phyloP scores from a whole-genome alignment of 306 rosid genomes.

The Vigna nakashimae region DNA sequence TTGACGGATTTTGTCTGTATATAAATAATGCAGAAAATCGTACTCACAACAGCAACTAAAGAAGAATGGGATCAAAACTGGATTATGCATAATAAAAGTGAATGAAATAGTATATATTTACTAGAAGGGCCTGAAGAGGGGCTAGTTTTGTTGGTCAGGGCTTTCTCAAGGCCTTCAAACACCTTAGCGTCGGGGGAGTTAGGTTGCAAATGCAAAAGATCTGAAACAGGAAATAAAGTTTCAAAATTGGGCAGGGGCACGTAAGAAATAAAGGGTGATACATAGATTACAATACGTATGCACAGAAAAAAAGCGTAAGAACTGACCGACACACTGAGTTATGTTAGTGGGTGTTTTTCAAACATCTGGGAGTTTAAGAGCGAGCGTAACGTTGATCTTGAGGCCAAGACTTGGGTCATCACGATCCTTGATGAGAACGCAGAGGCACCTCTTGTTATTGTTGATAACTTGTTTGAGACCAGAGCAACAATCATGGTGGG shows the following conservation, averaged over 20 bases:
- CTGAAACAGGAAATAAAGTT: conserved; percentile 44
- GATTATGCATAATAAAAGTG: neutral
- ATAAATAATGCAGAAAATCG: too few relatives aligned
- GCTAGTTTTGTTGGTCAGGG: conserved; percentile 15
- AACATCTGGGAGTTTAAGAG: conserved; percentile 59
- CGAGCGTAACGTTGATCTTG: conserved; percentile 63
- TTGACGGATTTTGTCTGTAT: too few relatives aligned
- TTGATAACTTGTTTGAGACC: conserved; percentile 60
- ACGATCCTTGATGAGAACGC: conserved; percentile 70
- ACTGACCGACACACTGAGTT: conserved; percentile 64
- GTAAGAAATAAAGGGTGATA: neutral
- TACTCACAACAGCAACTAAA: too few relatives aligned
- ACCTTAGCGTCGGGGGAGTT: conserved; percentile 65
- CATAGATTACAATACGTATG: neutral
- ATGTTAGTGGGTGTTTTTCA: conserved; percentile 64
- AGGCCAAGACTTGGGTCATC: conserved; percentile 80
- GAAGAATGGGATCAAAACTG: neutral
- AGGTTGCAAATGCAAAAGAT: conserved; percentile 72
- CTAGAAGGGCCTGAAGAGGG: conserved; percentile 44
- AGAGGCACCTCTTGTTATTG: conserved; percentile 72
- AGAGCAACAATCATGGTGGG: conserved; percentile 75
- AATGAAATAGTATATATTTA: conserved; percentile 29
- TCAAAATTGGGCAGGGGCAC: neutral
- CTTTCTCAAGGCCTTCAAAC: conserved; percentile 50
- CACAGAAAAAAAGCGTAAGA: too few relatives aligned